A percentile compares a stretch with the other conserved stretches of the same genome.
phyloP scores from a whole-genome alignment of 495 filamentous ascomycete species.

The Trypethelium eluteriae region DNA sequence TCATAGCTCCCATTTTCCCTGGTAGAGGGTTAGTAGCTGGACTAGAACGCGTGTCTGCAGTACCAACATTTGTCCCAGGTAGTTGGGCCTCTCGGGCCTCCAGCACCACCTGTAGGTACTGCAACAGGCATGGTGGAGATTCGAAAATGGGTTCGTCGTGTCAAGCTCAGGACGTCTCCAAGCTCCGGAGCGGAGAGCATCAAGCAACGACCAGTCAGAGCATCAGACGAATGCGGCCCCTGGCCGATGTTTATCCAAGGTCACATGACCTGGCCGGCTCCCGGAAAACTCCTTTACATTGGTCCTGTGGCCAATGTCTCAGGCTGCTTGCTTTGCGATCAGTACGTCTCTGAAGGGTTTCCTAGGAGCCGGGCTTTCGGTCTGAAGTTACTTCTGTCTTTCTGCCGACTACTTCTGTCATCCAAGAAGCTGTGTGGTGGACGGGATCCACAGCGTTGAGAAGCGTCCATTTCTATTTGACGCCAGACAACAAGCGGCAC shows the following conservation, averaged over 20 bases:
- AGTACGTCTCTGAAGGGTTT: not conserved
- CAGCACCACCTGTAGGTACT: slow-evolving; percentile 53
- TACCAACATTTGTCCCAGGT: slow-evolving; percentile 85
- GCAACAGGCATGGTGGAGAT: slow-evolving; percentile 59
- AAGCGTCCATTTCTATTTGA: slow-evolving; percentile 2
- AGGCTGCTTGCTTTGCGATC: slow-evolving; percentile 1
- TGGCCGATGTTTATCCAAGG: not conserved
- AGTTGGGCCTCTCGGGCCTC: slow-evolving; percentile 56
- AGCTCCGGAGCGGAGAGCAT: slow-evolving; percentile 23
- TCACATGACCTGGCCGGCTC: not conserved
- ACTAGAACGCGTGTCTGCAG: slow-evolving; percentile 28
- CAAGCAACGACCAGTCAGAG: not conserved
- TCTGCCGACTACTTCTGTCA: not conserved
- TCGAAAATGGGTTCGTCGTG: not conserved
- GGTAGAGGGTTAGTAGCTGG: slow-evolving; percentile 21
- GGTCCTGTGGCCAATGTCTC: not conserved
- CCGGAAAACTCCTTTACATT: not conserved
- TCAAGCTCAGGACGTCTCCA: slow-evolving; percentile 13
- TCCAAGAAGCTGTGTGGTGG: not conserved
- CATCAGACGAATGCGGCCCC: not conserved
- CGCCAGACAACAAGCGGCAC: slow-evolving; percentile 11
- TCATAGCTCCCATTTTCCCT: slow-evolving; percentile 98
- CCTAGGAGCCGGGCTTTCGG: not conserved
- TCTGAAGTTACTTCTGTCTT: not conserved
- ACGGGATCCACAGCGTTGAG: not conserved